Base-by-base conservation (phyloP, 306 rosid species). In the Potentilla sterilis region DNA sequence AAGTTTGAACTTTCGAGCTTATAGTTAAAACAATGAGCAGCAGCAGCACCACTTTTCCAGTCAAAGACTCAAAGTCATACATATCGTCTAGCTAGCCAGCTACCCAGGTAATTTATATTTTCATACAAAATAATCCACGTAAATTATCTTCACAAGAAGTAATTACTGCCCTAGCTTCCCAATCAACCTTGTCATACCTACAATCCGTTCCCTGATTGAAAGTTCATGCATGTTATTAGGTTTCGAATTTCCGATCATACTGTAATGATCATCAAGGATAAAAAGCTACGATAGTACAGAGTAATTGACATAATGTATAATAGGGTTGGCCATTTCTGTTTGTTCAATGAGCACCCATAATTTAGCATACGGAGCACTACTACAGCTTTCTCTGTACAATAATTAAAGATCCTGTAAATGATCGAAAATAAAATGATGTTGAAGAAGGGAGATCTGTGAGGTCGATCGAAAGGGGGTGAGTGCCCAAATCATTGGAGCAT, bases 401-500 rank as follows among this genome's bases (percentile, higher is more conserved):
- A 55, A 28, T 28, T 28, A 28, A n/a, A 55, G 67, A 61, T 61
- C 7, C 13, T 61, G 28, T 19, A 38, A 64, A 16, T 64, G 69
- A 63, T 63, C 68, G 22, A 38, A 24, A 35, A 37, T 16, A 64
- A 64, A 14, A 38, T 64, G 42, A 37, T 81, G 40, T 2, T 37
- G 40, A 37, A 37, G 79, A 80, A 78, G 69, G 69, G 82, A 81
- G 28, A 42, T 59, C 49, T 34, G 65, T 58, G 34, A 63, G 57
- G 77, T 73, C 73, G 84, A 78, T 82, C 78, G 84, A 86, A 81
- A 79, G 71, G 79, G 80, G n/a, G 80, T 16, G 83, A 14, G 80
- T 34, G 83, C 77, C 81, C 82, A 90, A 88, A 88, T 90, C 88
- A 92, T 90, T 92, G 87, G 88, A 82, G 80, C 87, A 85, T 88